Evolutionary conservation across 208 protist genomes (phyloP).

Genomic region (Phytomonas serpens): DNA sequence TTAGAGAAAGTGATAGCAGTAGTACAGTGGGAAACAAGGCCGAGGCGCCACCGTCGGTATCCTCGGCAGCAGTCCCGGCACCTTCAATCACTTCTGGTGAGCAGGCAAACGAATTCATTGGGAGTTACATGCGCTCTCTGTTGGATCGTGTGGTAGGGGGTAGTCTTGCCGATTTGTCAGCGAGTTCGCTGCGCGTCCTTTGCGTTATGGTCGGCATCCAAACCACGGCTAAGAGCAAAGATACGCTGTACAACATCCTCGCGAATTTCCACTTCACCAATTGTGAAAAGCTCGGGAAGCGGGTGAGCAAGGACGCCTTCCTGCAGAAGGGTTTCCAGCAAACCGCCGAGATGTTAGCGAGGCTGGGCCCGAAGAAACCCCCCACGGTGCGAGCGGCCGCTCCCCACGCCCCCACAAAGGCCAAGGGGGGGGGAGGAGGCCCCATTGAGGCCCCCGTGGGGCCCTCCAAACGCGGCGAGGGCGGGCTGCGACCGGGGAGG

Average conservation of each 20-base stretch:
- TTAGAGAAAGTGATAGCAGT: background rate
- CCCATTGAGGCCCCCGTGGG: too few species aligned
- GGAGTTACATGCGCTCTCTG: conserved; percentile 56
- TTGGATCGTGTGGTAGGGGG: conserved; percentile 69
- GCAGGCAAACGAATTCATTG: conserved; percentile 50
- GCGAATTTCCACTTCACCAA: conserved; percentile 77
- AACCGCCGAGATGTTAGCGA: conserved; percentile 38
- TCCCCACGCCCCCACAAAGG: background rate
- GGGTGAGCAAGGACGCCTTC: conserved; percentile 52
- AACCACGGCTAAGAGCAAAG: conserved; percentile 42
- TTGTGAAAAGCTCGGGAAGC: conserved; percentile 78
- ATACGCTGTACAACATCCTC: conserved; percentile 65
- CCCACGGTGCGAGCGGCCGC: too few species aligned
- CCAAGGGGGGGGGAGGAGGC: background rate
- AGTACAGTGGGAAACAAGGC: background rate
- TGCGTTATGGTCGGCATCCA: conserved; percentile 62
- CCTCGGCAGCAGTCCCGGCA: too few species aligned
- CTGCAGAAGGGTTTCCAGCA: conserved; percentile 34
- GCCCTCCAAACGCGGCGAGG: too few species aligned
- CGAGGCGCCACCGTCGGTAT: too few species aligned
- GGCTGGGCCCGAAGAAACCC: conserved; percentile 5
- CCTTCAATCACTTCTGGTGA: conserved; percentile 13
- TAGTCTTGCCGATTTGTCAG: conserved; percentile 58
- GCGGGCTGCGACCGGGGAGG: background rate
- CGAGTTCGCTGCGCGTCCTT: conserved; percentile 52